Conservation (phyloP, 148 eudicot genomes). For the Salicornia ramosissima region DNA sequence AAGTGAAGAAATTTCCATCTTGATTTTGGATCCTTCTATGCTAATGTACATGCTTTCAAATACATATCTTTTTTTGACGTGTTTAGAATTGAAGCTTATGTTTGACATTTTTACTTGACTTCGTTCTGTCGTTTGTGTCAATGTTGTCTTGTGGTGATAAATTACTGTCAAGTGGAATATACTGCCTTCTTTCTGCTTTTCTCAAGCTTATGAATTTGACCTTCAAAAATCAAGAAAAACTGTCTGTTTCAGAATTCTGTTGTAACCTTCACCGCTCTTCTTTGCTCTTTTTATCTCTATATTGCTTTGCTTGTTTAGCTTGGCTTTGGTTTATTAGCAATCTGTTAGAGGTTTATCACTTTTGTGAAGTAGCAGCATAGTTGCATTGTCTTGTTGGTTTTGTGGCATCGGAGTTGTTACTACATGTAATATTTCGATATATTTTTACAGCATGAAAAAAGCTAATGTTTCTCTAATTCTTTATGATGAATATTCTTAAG, state of each 20-base stretch:
- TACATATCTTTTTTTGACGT: not conserved
- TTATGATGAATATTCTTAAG: not conserved
- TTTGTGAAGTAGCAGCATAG: not conserved
- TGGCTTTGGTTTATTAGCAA: not conserved
- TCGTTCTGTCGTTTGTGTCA: not conserved
- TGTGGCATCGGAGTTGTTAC: not conserved
- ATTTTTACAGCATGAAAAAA: not conserved
- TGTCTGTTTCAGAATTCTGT: not conserved
- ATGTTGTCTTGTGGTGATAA: not conserved
- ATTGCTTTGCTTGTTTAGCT: not conserved
- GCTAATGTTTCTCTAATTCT: constrained; percentile 3
- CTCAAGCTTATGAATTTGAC: not conserved
- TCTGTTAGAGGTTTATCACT: not conserved
- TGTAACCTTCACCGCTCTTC: not conserved
- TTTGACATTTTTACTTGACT: not conserved
- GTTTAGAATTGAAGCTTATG: not conserved
- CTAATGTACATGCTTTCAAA: too few relatives aligned
- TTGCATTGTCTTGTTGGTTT: not conserved
- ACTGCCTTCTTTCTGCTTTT: not conserved
- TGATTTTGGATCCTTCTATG: too few relatives aligned
- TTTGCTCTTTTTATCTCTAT: not conserved
- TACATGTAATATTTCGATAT: not conserved
- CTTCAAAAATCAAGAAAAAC: not conserved
- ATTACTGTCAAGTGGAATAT: not conserved
- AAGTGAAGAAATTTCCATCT: too few relatives aligned